phyloP scores from a whole-genome alignment of 805 yeast genomes.

The Saccharomycopsis synnaedendra region DNA sequence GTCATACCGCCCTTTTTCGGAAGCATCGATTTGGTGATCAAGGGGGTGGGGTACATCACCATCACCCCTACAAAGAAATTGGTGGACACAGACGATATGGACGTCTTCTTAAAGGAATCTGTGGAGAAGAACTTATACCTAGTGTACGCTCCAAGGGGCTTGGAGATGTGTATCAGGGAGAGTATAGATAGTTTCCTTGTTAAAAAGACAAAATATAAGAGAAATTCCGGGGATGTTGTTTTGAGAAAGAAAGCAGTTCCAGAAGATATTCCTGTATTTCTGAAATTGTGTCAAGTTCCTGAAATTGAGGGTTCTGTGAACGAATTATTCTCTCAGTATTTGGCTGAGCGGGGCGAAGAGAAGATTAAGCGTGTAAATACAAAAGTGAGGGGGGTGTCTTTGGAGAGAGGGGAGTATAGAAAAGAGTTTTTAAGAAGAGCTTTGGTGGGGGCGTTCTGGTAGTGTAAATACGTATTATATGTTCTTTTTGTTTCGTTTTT shows the following conservation, averaged over 20 bases:
- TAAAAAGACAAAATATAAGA: slow-evolving; percentile 1
- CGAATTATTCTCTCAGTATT: neutral
- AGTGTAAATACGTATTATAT: too few relatives aligned
- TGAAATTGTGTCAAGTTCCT: slow-evolving; percentile 2
- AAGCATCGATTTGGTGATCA: slow-evolving; percentile 50
- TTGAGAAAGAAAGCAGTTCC: too few relatives aligned
- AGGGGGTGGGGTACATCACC: slow-evolving; percentile 52
- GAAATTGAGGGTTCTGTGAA: neutral
- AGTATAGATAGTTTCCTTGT: slow-evolving; percentile 8
- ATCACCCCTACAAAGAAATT: slow-evolving; percentile 45
- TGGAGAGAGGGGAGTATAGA: too few relatives aligned
- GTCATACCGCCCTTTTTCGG: slow-evolving; percentile 66
- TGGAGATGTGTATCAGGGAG: slow-evolving; percentile 12
- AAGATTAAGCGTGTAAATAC: too few relatives aligned
- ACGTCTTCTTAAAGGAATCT: too few relatives aligned
- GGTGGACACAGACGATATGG: too few relatives aligned
- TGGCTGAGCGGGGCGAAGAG: too few relatives aligned
- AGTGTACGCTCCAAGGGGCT: slow-evolving; percentile 11
- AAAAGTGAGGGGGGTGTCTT: too few relatives aligned
- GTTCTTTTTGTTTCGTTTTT: too few relatives aligned
- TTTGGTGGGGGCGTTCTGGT: too few relatives aligned
- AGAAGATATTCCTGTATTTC: too few relatives aligned
- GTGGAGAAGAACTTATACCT: slow-evolving; percentile 2
- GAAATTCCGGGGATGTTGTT: neutral
- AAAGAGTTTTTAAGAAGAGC: too few relatives aligned